Evolutionary conservation across 2,329 filamentous ascomycete species (phyloP), one percentile per base, ranked within the genome.

Genomic region (Arthrinium phaeospermum): DNA sequence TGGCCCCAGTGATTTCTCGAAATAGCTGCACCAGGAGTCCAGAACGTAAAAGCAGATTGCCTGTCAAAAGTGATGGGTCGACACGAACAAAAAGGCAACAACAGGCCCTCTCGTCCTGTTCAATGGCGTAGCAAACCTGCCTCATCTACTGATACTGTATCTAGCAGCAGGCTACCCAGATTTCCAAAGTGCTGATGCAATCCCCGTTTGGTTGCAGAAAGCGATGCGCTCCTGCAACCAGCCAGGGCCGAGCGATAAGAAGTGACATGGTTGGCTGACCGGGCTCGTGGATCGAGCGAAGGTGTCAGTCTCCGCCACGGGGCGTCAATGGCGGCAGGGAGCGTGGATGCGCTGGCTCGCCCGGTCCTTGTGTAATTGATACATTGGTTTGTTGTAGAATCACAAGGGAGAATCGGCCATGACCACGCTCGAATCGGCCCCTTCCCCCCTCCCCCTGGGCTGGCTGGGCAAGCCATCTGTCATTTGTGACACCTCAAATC

Each of bases 401-500:
- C 57, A 64, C 57, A 41, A 64, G 57, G 57, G 57, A 64, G 57
- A 41, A 64, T 41, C 34, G 37, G 57, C 57, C 13, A 64, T 64
- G 30, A 64, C 41, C 57, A 12, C 57, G 57, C 34, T 64, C 19
- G 19, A n/a, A 41, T 8, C 12, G 13, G 12, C 19, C 57, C 57
- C 57, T n/a, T 19, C 34, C 19, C 34, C 34, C 19, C 34, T 37
- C 7, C 37, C 37, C 37, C 37, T 41, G 37, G 5, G 10, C 10
- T 41, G 37, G 37, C 37, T 64, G 34, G 34, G 34, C 57, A 64
- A 34, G 57, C 19, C 41, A 19, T 37, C 19, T n/a, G 22, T 64
- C 57, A 64, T 41, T 64, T 64, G 57, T 64, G 57, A 64, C 19
- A 64, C 57, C 57, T 64, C 57, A 64, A 64, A 41, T 64, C 34